phyloP scores from a whole-genome alignment of 2,329 filamentous ascomycete genomes.

The Fusarium sp. region DNA sequence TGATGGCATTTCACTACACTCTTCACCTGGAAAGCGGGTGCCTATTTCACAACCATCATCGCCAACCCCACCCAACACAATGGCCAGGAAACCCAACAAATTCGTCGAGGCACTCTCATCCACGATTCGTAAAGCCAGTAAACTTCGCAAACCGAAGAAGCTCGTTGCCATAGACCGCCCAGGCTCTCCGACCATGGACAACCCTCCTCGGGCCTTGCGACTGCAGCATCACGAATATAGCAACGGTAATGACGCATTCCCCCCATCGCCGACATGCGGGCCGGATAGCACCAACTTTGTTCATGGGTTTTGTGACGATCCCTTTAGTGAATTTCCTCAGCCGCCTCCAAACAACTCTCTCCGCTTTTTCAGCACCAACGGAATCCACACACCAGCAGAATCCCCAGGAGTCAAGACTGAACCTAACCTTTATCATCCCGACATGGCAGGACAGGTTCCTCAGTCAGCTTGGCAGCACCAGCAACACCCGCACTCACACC shows the following conservation, averaged over 20 bases:
- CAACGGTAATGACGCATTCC: conserved; percentile 39
- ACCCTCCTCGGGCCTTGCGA: conserved; percentile 49
- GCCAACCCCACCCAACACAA: conserved; percentile 47
- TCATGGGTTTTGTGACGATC: conserved; percentile 52
- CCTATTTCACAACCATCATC: conserved; percentile 47
- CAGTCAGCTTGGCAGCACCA: conserved; percentile 37
- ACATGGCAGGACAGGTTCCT: conserved; percentile 33
- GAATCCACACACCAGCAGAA: conserved; percentile 51
- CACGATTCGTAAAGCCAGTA: conserved; percentile 54
- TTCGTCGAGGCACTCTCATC: conserved; percentile 56
- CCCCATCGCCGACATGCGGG: conserved; percentile 44
- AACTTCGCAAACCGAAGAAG: conserved; percentile 48
- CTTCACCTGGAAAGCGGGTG: conserved; percentile 47
- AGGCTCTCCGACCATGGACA: conserved; percentile 49
- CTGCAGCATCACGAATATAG: conserved; percentile 43
- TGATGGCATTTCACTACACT: conserved; percentile 58
- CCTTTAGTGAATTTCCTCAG: conserved; percentile 49
- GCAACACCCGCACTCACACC: conserved; percentile 38
- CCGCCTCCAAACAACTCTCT: conserved; percentile 39
- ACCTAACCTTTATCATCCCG: conserved; percentile 42
- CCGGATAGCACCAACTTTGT: conserved; percentile 47
- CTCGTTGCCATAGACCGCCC: conserved; percentile 36
- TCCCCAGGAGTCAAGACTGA: conserved; percentile 52
- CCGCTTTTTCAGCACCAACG: conserved; percentile 48
- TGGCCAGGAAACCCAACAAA: conserved; percentile 50